These are phyloP conservation scores for Xylaria sp. DNA, from an alignment of 2,329 filamentous ascomycete species.

Conservation along the genomic window DNA sequence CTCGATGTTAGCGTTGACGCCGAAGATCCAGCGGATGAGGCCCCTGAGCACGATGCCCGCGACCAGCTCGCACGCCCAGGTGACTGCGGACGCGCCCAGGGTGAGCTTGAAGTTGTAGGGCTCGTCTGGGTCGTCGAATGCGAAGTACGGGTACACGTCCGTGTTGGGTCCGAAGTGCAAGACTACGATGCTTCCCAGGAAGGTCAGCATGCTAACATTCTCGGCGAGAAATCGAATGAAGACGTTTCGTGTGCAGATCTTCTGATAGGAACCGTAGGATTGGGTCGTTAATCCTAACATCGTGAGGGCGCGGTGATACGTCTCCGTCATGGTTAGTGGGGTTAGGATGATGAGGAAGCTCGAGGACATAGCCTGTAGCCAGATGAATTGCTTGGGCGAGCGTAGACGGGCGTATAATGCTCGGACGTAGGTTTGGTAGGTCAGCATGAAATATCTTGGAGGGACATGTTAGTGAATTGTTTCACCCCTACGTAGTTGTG, in stretches of 20 bases:
- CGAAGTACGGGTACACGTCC: constrained; percentile 75
- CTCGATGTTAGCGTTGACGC: constrained; percentile 71
- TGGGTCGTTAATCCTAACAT: constrained; percentile 66
- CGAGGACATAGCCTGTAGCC: constrained; percentile 72
- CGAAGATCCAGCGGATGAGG: constrained; percentile 67
- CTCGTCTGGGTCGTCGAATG: constrained; percentile 62
- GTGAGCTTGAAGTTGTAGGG: constrained; percentile 71
- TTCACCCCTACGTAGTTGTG: background rate
- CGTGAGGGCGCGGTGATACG: constrained; percentile 65
- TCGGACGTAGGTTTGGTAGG: constrained; percentile 77
- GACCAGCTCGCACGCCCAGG: constrained; percentile 73
- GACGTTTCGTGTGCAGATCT: constrained; percentile 72
- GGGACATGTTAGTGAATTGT: constrained; percentile 32
- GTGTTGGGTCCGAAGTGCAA: constrained; percentile 74
- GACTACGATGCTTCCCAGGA: constrained; percentile 71
- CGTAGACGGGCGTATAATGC: constrained; percentile 74
- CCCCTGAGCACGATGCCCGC: constrained; percentile 69
- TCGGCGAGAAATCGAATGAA: constrained; percentile 75
- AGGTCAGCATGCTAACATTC: constrained; percentile 74
- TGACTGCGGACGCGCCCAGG: constrained; percentile 70
- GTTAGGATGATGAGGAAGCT: constrained; percentile 70
- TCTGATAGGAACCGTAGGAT: constrained; percentile 71
- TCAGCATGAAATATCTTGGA: constrained; percentile 57
- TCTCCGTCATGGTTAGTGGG: constrained; percentile 70
- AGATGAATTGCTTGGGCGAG: constrained; percentile 71